Evolutionary conservation across 2,329 filamentous ascomycete species (phyloP), one percentile per base, ranked within the genome.

Genomic region (Chaetomiaceae sp.): DNA sequence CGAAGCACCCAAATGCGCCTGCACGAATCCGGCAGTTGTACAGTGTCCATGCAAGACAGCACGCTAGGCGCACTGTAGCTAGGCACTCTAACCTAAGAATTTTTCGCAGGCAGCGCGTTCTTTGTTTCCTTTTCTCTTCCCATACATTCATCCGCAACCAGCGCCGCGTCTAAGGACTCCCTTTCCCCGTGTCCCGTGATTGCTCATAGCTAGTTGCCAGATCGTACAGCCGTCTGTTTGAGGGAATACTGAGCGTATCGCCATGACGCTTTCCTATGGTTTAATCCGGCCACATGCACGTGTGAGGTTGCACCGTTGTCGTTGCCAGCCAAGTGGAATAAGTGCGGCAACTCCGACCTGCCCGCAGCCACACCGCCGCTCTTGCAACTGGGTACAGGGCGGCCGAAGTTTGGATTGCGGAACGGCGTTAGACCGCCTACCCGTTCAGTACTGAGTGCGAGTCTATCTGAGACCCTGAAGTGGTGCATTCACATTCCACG

Each of bases 181-280:
- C 29, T 24, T 40, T 50, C 42, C 15, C 50, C 48, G 47, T 56
- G 47, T 53, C 53, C 53, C 46, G 24, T 42, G 52, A 56, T 56
- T 54, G 49, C 49, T 57, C 50, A 45, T 47, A 38, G 49, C 55
- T 53, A 45, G 55, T 58, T 58, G 53, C 56, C 30, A 58, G 54
- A 58, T 51, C n/a, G 47, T 32, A 27, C 18, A 45, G 54, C 54
- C 56, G 51, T 53, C 29, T 32, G 56, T 58, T 58, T 58, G 56
- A 58, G 56, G 56, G 56, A 55, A 48, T 54, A 42, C 53, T 18
- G 54, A 56, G 56, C 54, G 36, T 32, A 19, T 45, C 27, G 56
- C 57, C 30, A 18, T 60, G 58, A 61, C 40, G 56, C 48, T 55
- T 54, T 60, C 58, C 56, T 46, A 61, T 61, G 59, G 53, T 56